Conservation (phyloP, 441 rosid genomes). For the Isatis lusitanica region DNA sequence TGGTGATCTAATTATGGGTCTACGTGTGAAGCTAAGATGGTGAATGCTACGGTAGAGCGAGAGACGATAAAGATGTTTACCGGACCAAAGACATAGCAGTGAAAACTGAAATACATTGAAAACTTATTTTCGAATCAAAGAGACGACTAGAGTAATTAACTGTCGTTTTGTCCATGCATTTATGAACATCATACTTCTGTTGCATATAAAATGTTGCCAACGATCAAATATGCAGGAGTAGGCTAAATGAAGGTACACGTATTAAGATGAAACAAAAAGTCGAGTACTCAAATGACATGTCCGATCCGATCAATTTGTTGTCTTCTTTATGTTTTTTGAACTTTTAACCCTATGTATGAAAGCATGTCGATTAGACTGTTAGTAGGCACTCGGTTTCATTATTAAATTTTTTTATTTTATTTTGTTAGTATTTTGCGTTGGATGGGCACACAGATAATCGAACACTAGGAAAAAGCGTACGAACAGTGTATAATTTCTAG, state of each 20-base stretch:
- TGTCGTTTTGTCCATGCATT: background rate
- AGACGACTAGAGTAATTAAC: background rate
- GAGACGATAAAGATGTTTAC: background rate
- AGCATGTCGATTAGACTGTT: background rate
- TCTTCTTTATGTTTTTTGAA: background rate
- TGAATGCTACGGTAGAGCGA: background rate
- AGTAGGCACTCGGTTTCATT: background rate
- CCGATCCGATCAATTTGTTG: background rate
- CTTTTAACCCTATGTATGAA: conserved; percentile 4
- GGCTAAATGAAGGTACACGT: no score
- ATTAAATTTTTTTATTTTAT: background rate
- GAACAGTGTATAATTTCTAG: no score
- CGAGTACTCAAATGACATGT: no score
- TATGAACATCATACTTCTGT: no score
- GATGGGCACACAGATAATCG: conserved; percentile 12
- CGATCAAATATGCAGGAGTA: no score
- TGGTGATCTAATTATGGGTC: no score
- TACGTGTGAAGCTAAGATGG: no score
- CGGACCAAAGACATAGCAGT: background rate
- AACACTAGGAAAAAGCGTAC: background rate
- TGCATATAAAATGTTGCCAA: no score
- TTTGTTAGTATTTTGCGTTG: background rate
- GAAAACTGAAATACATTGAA: background rate
- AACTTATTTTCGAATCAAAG: background rate
- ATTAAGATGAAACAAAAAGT: no score